Evolutionary conservation across 805 yeast species (phyloP).

Genomic region (Saccharomycopsis guyanensis): DNA sequence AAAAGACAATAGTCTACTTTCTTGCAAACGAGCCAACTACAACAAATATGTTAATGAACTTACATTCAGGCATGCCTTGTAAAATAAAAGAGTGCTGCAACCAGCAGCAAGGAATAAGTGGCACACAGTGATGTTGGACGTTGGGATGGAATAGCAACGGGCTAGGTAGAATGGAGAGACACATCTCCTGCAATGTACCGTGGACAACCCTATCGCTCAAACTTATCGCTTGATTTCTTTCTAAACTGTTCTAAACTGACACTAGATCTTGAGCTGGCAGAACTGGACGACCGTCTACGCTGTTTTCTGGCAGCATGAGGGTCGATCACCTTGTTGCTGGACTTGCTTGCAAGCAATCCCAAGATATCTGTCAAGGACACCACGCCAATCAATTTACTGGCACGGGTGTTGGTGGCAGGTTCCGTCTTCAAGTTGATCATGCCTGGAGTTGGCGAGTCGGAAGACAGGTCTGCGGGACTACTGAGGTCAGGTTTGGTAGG

Average conservation of each 20-base stretch:
- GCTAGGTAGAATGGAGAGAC: too few relatives aligned
- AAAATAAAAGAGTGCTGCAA: too few relatives aligned
- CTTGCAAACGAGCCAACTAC: too few relatives aligned
- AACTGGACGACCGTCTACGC: slow-evolving; percentile 16
- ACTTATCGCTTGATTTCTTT: background rate
- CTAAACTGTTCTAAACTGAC: slow-evolving; percentile 12
- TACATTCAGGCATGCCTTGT: too few relatives aligned
- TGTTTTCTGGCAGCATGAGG: slow-evolving; percentile 62
- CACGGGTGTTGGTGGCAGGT: slow-evolving; percentile 37
- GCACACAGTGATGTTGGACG: too few relatives aligned
- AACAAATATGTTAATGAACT: too few relatives aligned
- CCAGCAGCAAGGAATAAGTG: too few relatives aligned
- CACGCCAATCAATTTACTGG: slow-evolving; percentile 85
- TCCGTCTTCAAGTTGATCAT: slow-evolving; percentile 26
- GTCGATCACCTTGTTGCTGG: slow-evolving; percentile 44
- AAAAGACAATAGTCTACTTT: too few relatives aligned
- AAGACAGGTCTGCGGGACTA: slow-evolving; percentile 7
- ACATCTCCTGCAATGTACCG: background rate
- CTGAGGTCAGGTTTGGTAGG: slow-evolving; percentile 19
- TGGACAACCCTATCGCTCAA: background rate
- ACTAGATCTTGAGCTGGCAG: slow-evolving; percentile 17
- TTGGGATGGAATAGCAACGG: too few relatives aligned
- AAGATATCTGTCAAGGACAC: slow-evolving; percentile 86
- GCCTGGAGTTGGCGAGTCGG: background rate
- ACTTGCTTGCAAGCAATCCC: slow-evolving; percentile 65